Evolutionary conservation across 2,329 filamentous ascomycete genomes (phyloP).

Genomic region (Nigrograna mackinnonii): DNA sequence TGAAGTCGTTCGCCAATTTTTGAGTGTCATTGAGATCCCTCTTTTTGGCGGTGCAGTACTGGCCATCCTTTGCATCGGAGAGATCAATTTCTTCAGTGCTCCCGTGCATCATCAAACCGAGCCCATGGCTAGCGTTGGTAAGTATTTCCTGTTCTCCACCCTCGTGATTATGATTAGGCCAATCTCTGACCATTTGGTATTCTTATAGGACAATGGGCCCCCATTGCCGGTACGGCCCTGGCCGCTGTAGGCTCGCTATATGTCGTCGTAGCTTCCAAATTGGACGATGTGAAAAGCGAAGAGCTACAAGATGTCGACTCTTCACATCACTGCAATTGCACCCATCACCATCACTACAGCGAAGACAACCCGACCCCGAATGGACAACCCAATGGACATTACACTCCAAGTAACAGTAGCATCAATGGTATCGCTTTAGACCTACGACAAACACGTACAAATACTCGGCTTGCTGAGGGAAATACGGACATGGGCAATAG

Average conservation of each 20-base stretch:
- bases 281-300: too few species aligned
- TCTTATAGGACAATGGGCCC: slow-evolving; percentile 62
- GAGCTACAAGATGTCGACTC: too few species aligned
- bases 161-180: slow-evolving; percentile 2
- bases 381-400: too few species aligned
- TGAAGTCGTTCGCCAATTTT: slow-evolving; percentile 35
- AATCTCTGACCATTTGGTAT: slow-evolving; percentile 2
- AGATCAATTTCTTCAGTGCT: slow-evolving; percentile 65
- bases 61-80: slow-evolving; percentile 63
- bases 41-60: slow-evolving; percentile 63
- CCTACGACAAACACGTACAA: too few species aligned
- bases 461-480: too few species aligned
- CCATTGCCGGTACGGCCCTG: slow-evolving; percentile 61
- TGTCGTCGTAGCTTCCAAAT: too few species aligned
- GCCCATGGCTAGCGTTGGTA: slow-evolving; percentile 64
- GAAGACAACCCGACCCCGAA: too few species aligned
- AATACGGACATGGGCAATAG: too few species aligned
- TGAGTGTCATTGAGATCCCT: slow-evolving; percentile 57
- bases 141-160: slow-evolving; percentile 20
- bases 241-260: slow-evolving; percentile 63
- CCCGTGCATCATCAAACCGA: slow-evolving; percentile 64
- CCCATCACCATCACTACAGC: too few species aligned
- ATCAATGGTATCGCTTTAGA: too few species aligned
- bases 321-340: too few species aligned
- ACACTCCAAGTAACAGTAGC: too few species aligned